Conservation (phyloP, 768 basidiomycete species). For the Leccinum fibrillosum region DNA sequence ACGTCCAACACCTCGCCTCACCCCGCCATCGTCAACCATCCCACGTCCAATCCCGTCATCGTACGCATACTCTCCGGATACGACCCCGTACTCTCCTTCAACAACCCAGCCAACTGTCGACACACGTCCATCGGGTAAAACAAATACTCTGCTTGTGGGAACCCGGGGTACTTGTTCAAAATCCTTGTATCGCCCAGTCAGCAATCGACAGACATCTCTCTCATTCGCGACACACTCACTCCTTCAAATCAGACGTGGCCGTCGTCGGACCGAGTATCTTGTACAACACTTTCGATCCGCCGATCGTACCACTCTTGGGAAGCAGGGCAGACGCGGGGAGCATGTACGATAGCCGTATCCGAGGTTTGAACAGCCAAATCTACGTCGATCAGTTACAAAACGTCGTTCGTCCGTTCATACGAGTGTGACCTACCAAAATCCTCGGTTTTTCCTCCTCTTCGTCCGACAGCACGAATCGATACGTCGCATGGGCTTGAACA, state of each 20-base stretch:
- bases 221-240: constrained; percentile 8
- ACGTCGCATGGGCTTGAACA: constrained; percentile 88
- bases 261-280: constrained; percentile 68
- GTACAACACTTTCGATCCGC: constrained; percentile 82
- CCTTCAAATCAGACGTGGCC: constrained; percentile 31
- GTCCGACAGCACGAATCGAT: constrained; percentile 86
- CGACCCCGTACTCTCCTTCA: constrained; percentile 73
- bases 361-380: constrained; percentile 96
- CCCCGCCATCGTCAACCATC: constrained; percentile 53
- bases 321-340: constrained; percentile 52
- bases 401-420: not conserved
- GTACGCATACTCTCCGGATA: constrained; percentile 74
- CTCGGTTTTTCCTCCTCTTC: constrained; percentile 81
- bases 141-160: constrained; percentile 85
- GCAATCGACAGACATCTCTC: not conserved
- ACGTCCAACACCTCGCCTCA: not conserved
- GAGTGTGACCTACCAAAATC: constrained; percentile 57
- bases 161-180: constrained; percentile 70
- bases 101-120: constrained; percentile 59
- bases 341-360: constrained; percentile 74
- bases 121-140: constrained; percentile 81
- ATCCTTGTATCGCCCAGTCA: constrained; percentile 36
- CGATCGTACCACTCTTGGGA: constrained; percentile 58
- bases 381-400: constrained; percentile 27
- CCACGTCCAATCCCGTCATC: constrained; percentile 81